Base-by-base conservation (phyloP, 257 asterid species). In the Penstemon eatonii region DNA sequence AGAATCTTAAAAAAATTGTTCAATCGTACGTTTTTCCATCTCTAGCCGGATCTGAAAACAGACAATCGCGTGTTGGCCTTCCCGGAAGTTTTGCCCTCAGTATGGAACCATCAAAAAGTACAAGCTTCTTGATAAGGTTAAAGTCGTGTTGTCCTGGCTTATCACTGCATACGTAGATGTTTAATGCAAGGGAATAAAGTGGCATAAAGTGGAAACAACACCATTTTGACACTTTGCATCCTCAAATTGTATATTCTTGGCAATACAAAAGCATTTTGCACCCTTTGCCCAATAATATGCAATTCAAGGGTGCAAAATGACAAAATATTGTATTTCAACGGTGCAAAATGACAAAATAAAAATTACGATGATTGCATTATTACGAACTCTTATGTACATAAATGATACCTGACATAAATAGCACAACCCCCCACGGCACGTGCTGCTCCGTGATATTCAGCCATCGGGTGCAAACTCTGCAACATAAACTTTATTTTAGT, bases 401-500 rank as follows among this genome's bases (percentile, higher is more conserved):
- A 64, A 61, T 6, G 33, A 66, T 62, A 87, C 96, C 96, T 90
- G 75, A 87, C 94, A 37, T 91, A 91, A 61, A 91, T 75, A 15
- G 96, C 82, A 49, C 97, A 91, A 69, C 97, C 96, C 41, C 97
- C 97, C 19, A 91, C 78, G 33, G 96, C 97, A 47, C 96, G 89
- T 57, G 95, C 95, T 42, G 96, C 97, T 50, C 85, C 92, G 37
- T 91, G 97, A 75, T 88, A 91, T 70, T 91, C 97, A 41, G 97
- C 95, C 97, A 91, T 91, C 6, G 91, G 88, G 76, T 91, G 97
- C 77, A 91, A 77, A 64, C 97, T 91, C 96, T 88, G 61, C 51
- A 7, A 67, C 49, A 74, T 42, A 52, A 45, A 58, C 33, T 25
- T 25, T 1, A 1, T 2, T 25, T 25, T 25, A 1, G 2, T 2